Evolutionary conservation across 208 protist genomes (phyloP).

Genomic region (Leishmania mexicana): DNA sequence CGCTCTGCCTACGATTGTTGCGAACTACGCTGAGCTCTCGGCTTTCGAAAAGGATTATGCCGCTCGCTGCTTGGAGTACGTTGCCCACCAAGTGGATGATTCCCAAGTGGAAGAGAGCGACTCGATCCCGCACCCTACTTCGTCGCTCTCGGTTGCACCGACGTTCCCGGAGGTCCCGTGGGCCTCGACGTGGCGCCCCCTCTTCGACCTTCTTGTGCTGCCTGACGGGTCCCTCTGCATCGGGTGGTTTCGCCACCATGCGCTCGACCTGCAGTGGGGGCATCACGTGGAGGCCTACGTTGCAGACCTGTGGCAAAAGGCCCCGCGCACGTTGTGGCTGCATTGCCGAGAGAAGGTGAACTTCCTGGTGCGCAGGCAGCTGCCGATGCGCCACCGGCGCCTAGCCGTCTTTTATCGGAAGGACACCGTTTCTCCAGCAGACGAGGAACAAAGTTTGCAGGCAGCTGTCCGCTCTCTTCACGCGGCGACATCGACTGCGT

Average conservation of each 20-base stretch:
- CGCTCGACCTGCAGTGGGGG: constrained; percentile 16
- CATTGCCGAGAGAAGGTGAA: neutral
- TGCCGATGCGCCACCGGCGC: constrained; percentile 17
- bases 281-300: constrained; percentile 11
- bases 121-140: neutral
- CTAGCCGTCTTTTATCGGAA: neutral
- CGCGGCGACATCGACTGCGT: neutral
- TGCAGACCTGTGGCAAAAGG: constrained; percentile 13
- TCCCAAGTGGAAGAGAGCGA: neutral
- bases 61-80: constrained; percentile 5
- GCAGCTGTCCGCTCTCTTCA: constrained; percentile 1
- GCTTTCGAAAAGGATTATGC: constrained; percentile 11
- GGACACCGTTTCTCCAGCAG: neutral
- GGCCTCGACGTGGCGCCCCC: constrained; percentile 10
- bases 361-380: neutral
- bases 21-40: constrained; percentile 7
- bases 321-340: constrained; percentile 4
- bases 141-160: neutral
- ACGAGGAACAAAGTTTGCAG: constrained; percentile 8
- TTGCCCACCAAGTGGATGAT: neutral
- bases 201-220: constrained; percentile 24
- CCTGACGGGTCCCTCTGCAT: constrained; percentile 16
- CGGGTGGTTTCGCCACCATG: constrained; percentile 24
- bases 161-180: neutral
- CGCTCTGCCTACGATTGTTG: neutral